Evolutionary conservation across 306 rosid species (phyloP), one percentile per base, ranked within the genome.

Genomic region (Styphnolobium japonicum): DNA sequence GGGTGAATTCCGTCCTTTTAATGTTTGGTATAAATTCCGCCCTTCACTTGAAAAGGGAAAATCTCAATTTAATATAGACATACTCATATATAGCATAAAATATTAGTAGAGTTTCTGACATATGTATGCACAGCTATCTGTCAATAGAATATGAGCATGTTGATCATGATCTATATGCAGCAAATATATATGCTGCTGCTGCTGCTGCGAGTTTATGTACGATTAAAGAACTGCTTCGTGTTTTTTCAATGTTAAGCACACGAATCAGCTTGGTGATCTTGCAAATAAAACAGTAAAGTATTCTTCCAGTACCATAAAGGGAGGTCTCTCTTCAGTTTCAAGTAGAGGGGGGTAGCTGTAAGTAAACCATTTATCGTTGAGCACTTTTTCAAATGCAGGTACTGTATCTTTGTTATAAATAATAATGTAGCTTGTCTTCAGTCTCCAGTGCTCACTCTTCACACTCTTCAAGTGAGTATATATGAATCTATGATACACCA

Each of bases 361-460:
- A 53, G 22, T 12, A 67, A 80, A 85, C 72, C 88, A 76, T 76
- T 84, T 70, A 80, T 80, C 73, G 15, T 71, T 8, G 76, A 19
- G n/a, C 10, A 18, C 43, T 37, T 64, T 64, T 53, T 23, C n/a
- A 49, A 55, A 25, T 21, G 63, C 51, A 14, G 73, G 69, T 63
- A 16, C 63, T 55, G 71, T 64, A 83, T 74, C 62, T 65, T 62
- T 43, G 52, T 48, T 39, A 34, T 16, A 62, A 21, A 21, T 46
- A 73, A 56, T 22, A 52, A 52, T 52, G 48, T 12, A 46, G 7
- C 0, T 5, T 27, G 62, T 31, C 33, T 36, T 6, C 57, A 3
- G 6, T 34, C 19, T 29, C 29, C 56, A 9, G 33, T 56, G 1
- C 11, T 16, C 6, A 7, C 18, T 52, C 4, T 52, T 52, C 58